Percentiles rank a stretch among this genome's conserved stretches.
Conservation (phyloP, 768 basidiomycete genomes). For the Tricholoma bakamatsutake region DNA sequence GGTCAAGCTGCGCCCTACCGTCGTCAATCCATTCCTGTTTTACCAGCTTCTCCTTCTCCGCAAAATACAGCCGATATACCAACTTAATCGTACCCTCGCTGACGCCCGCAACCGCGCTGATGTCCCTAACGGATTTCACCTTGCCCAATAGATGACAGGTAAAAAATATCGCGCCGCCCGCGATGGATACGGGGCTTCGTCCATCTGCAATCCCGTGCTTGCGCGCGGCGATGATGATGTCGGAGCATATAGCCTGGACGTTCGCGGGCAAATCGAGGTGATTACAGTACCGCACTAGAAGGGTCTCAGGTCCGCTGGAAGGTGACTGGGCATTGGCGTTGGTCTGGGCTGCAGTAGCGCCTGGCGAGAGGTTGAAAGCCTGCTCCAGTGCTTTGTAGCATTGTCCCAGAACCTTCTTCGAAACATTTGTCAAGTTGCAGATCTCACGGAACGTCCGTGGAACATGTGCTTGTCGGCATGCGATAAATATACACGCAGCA, state of each 20-base stretch:
- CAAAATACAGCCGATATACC: conserved; percentile 76
- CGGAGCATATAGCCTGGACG: conserved; percentile 76
- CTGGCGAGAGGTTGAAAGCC: conserved; percentile 84
- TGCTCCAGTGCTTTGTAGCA: conserved; percentile 87
- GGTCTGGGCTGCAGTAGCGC: conserved; percentile 46
- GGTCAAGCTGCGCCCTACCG: conserved; percentile 56
- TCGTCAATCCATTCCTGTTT: conserved; percentile 84
- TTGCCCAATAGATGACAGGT: conserved; percentile 78
- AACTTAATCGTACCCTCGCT: conserved; percentile 94
- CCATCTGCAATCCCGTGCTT: conserved; percentile 89
- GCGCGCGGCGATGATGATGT: conserved; percentile 77
- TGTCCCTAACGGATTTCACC: conserved; percentile 73
- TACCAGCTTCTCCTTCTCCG: conserved; percentile 70
- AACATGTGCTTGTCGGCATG: conserved; percentile 93
- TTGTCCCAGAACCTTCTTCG: conserved; percentile 93
- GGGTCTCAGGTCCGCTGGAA: conserved; percentile 71
- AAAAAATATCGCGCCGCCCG: conserved; percentile 95
- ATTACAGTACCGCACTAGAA: conserved; percentile 92
- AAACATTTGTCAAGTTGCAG: conserved; percentile 86
- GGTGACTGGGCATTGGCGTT: conserved; percentile 39
- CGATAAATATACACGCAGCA: conserved; percentile 97
- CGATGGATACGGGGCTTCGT: conserved; percentile 94
- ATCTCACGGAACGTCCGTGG: conserved; percentile 95
- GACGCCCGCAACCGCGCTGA: conserved; percentile 86
- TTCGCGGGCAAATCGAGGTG: conserved; percentile 81